Evolutionary conservation across 768 basidiomycete species (phyloP), one percentile per base, ranked within the genome.

Genomic region (Lactarius sanguifluus): DNA sequence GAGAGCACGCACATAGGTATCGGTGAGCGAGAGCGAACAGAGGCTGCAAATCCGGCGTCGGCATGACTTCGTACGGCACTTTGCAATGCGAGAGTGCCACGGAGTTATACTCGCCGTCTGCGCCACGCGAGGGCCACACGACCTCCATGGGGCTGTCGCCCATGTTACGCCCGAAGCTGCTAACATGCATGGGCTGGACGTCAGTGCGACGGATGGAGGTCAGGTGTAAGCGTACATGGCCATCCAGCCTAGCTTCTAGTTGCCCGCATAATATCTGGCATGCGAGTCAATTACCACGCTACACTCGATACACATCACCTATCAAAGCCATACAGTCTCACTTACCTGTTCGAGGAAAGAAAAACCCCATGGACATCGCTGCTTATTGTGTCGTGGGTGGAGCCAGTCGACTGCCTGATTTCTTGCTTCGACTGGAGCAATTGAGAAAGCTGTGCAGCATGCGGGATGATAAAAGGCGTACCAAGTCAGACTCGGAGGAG

Each of bases 61-160:
- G 90, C 83, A 84, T 83, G 5, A 79, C 77, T 66, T 87, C 79
- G 7, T 71, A 72, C 2, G 80, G 69, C 0, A 89, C 86, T 32
- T 74, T 76, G 20, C 89, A 81, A 71, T 92, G 89, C 10, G 87
- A 88, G 28, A 92, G 74, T 15, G 87, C 88, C 66, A 89, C 78
- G 23, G 79, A 74, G 15, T 6, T 1, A 13, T 59, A 40, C 1
- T 45, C 18, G 10, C 86, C 85, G 69, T 89, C 85, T 23, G 5
- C 38, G 18, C 13, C 66, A 15, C 76, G 74, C 72, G 89, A 87
- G 8, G 82, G 77, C 89, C 90, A 92, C 79, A 86, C 83, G 41
- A 91, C 86, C 65, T 91, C 86, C 88, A 91, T 90, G 0, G 85
- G 81, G 10, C 81, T 77, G 69, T 81, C 77, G 1, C 79, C 73